These are phyloP conservation scores for Trichoderma aggressivum DNA, from an alignment of 2,329 filamentous ascomycete genomes.

Conservation along the genomic window DNA sequence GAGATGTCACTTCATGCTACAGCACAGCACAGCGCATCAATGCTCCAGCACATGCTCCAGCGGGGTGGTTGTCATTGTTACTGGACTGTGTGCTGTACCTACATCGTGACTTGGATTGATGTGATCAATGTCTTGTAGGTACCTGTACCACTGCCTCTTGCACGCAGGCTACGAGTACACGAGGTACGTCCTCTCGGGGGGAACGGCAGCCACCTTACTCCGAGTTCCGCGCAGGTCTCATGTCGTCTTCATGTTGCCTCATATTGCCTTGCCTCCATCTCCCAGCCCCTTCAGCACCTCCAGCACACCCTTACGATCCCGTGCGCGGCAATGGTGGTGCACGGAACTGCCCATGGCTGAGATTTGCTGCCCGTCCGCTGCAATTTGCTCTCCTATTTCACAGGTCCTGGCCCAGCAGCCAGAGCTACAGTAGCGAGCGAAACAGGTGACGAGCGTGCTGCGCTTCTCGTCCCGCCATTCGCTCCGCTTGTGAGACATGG, in stretches of 20 bases:
- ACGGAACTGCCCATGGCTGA: not conserved
- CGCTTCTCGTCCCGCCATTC: not conserved
- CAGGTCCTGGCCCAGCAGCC: not conserved
- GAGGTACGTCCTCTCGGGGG: not conserved
- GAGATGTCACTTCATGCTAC: not conserved
- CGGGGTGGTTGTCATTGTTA: not conserved
- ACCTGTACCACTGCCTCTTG: not conserved
- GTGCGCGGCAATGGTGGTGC: not conserved
- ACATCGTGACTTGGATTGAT: not conserved
- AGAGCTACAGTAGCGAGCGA: not conserved
- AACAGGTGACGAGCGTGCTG: not conserved
- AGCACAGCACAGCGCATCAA: not conserved
- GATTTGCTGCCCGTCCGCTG: not conserved
- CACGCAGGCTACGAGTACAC: not conserved
- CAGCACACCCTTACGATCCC: not conserved
- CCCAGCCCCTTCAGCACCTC: not conserved
- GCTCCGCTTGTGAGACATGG: slow-evolving; percentile 9
- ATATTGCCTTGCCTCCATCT: not conserved
- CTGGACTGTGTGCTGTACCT: not conserved
- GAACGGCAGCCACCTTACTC: not conserved
- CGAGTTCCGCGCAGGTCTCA: not conserved
- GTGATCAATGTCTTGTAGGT: not conserved
- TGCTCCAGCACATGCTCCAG: not conserved
- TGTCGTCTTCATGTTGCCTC: not conserved
- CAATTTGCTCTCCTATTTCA: not conserved